Evolutionary conservation across 805 yeast genomes (phyloP), one percentile per base, ranked within the genome.

Genomic region (Zygosaccharomyces lentus): DNA sequence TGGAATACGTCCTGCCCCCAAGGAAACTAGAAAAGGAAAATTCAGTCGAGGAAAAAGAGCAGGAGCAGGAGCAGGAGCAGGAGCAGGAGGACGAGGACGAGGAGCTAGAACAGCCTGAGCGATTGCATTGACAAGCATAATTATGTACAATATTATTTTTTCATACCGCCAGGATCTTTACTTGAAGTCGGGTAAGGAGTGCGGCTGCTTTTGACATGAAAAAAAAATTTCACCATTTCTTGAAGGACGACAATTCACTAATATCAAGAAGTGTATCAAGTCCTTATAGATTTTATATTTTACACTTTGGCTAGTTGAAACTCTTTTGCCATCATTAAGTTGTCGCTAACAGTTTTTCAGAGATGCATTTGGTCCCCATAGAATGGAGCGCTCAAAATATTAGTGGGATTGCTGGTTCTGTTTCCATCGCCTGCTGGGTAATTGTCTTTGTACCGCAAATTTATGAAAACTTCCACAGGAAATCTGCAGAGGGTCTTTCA

Each of bases 361-460:
- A 26, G 9, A 59, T 60, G 59, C 53, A 51, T 16, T 45, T 62
- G 10, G 57, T 52, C 15, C 86, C 89, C 2, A 74, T 82, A 19
- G 74, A 76, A 24, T 70, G 82, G 45, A 83, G 80, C 53, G 81
- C 87, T 13, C 78, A 79, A 52, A 86, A 86, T 13, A 79, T 85
- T 15, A 80, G 88, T 58, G 93, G 91, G 6, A 83, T 86, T 46
- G 35, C 62, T 8, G 72, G 86, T 23, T 87, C 96, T 9, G 88
- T 93, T 29, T 91, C 98, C 15, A 78, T 91, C 38, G 96, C 97
- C 12, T 93, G 97, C 65, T 91, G 99, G 99, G 84, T 93, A 49
- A 90, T 93, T 40, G 99, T 91, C 13, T 91, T 93, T 72, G 95
- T 96, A 31, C 98, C 98, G 9, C 98, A 91, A 63, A 84, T 93